These are phyloP conservation scores for Lathyrus oleraceus DNA, from an alignment of 306 rosid genomes.

Conservation along the genomic window DNA sequence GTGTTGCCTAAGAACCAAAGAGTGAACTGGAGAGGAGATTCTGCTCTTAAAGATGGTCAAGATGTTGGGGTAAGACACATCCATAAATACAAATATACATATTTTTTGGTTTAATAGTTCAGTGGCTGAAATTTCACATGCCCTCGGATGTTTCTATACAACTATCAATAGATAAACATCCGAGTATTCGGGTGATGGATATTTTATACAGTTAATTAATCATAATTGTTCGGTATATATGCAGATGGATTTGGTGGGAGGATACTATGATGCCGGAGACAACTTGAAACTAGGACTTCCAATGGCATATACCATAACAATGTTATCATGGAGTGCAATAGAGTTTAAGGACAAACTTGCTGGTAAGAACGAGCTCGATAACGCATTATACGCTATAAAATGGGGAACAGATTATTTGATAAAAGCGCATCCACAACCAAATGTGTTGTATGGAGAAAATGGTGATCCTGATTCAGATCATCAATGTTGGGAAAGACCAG, in stretches of 20 bases:
- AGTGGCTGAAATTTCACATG: too few species aligned
- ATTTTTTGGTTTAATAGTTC: too few species aligned
- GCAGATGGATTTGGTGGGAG: constrained; percentile 59
- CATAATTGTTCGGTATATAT: too few species aligned
- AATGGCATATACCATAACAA: constrained; percentile 63
- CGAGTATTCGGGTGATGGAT: too few species aligned
- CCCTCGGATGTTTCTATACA: too few species aligned
- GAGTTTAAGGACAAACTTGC: constrained; percentile 44
- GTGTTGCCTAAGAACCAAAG: constrained; percentile 48
- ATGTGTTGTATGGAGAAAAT: constrained; percentile 49
- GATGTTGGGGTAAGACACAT: constrained; percentile 49
- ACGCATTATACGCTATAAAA: constrained; percentile 51
- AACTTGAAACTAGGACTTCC: constrained; percentile 65
- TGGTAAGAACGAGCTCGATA: constrained; percentile 29
- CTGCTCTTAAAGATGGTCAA: constrained; percentile 56
- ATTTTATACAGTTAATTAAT: too few species aligned
- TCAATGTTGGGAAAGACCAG: constrained; percentile 66
- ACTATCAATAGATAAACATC: too few species aligned
- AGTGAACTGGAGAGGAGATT: constrained; percentile 57
- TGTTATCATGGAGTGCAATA: constrained; percentile 70
- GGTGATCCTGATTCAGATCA: constrained; percentile 64
- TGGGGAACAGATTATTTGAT: constrained; percentile 73
- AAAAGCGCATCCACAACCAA: constrained; percentile 50
- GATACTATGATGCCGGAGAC: constrained; percentile 85
- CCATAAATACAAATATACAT: too few species aligned